A percentile compares a stretch with the other conserved stretches of the same genome.
Evolutionary conservation across 768 basidiomycete genomes (phyloP).

Genomic region (Boletus sensibilis): DNA sequence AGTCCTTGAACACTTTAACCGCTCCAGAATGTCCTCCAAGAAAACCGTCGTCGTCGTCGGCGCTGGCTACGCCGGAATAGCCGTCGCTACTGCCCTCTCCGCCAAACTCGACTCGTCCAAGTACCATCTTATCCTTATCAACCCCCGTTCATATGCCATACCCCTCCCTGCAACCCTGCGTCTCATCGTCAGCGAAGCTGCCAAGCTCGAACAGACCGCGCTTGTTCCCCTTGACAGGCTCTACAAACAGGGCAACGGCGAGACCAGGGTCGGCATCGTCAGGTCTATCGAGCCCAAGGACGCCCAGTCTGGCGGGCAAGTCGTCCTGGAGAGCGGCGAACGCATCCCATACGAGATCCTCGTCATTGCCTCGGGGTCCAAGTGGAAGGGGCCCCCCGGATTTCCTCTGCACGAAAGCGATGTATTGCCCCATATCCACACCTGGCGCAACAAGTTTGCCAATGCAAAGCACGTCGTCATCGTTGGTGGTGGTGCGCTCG

Average conservation of each 20-base stretch:
- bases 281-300: slow-evolving; percentile 39
- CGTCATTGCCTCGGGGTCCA: slow-evolving; percentile 58
- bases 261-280: slow-evolving; percentile 35
- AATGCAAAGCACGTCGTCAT: slow-evolving; percentile 44
- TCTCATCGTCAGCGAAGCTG: slow-evolving; percentile 40
- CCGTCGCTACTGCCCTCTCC: slow-evolving; percentile 48
- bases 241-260: slow-evolving; percentile 47
- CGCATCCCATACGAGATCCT: slow-evolving; percentile 52
- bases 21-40: slow-evolving; percentile 11
- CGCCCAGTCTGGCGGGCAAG: slow-evolving; percentile 40
- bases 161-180: slow-evolving; percentile 53
- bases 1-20: not conserved
- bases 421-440: slow-evolving; percentile 29
- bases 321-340: slow-evolving; percentile 52
- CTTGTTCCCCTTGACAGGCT: slow-evolving; percentile 53
- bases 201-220: slow-evolving; percentile 41
- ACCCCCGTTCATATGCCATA: slow-evolving; percentile 48
- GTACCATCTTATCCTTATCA: slow-evolving; percentile 56
- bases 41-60: slow-evolving; percentile 56
- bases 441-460: slow-evolving; percentile 35
- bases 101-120: slow-evolving; percentile 46
- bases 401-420: slow-evolving; percentile 40
- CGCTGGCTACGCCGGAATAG: slow-evolving; percentile 47
- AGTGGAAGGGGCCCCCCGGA: slow-evolving; percentile 49
- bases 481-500: slow-evolving; percentile 58